Evolutionary conservation across 2,329 filamentous ascomycete species (phyloP).

Genomic region (Blumeriella jaapii): DNA sequence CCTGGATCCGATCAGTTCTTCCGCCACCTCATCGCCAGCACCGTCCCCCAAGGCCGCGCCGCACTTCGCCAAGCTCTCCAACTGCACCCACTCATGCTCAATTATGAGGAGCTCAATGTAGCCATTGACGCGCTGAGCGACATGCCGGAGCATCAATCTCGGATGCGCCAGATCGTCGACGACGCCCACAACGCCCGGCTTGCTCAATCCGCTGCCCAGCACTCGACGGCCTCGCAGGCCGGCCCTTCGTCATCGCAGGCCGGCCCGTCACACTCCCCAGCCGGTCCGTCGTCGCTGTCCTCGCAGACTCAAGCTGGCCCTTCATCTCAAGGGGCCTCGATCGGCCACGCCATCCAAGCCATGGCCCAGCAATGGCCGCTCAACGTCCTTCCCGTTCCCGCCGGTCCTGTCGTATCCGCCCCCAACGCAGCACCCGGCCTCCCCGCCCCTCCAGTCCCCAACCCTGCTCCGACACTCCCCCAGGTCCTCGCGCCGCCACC

Average conservation of each 20-base stretch:
- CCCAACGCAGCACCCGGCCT: slow-evolving; percentile 10
- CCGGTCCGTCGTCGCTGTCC: neutral
- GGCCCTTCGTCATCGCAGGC: neutral
- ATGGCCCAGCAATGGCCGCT: too few relatives aligned
- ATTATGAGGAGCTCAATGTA: slow-evolving; percentile 11
- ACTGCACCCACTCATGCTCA: slow-evolving; percentile 18
- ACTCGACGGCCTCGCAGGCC: neutral
- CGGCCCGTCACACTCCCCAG: neutral
- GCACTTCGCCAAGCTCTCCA: slow-evolving; percentile 28
- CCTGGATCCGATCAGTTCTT: slow-evolving; percentile 31
- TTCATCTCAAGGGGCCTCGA: too few relatives aligned
- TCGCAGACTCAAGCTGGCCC: too few relatives aligned
- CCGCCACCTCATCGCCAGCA: slow-evolving; percentile 40
- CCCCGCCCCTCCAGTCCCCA: slow-evolving; percentile 20
- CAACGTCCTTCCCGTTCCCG: too few relatives aligned
- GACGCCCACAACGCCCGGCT: too few relatives aligned
- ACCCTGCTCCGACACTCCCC: slow-evolving; percentile 28
- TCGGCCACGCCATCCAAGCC: too few relatives aligned
- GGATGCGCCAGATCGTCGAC: too few relatives aligned
- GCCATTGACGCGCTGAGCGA: slow-evolving; percentile 11
- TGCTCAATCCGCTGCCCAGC: neutral
- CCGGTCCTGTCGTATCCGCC: too few relatives aligned
- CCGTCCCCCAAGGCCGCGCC: slow-evolving; percentile 38
- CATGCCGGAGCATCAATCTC: slow-evolving; percentile 7
- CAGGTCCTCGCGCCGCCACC: neutral